Conservation (phyloP, 2,329 filamentous ascomycete species). For the Paecilomyces sp. region DNA sequence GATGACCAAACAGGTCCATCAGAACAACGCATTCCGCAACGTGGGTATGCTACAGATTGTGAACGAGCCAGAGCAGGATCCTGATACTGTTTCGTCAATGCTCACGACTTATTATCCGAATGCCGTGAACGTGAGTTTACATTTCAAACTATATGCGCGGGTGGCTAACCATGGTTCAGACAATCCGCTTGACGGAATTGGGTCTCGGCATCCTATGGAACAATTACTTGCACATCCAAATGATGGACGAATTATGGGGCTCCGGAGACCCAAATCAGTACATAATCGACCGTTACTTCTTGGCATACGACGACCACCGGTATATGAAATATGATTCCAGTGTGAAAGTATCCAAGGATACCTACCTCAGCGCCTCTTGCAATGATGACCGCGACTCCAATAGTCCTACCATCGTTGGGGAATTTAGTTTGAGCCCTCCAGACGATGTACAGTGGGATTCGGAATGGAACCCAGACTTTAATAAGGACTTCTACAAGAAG, state of each 20-base stretch:
- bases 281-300: constrained; percentile 37
- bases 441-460: constrained; percentile 39
- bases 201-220: constrained; percentile 35
- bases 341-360: constrained; percentile 38
- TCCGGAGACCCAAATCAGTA: constrained; percentile 46
- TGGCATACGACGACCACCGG: constrained; percentile 53
- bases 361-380: constrained; percentile 49
- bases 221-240: constrained; percentile 47
- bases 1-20: constrained; percentile 48
- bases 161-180: constrained; percentile 10
- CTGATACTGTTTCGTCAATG: constrained; percentile 27
- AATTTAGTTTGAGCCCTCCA: constrained; percentile 51
- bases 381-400: constrained; percentile 37
- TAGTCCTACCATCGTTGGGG: constrained; percentile 48
- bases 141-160: constrained; percentile 1
- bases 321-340: constrained; percentile 50
- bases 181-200: constrained; percentile 45
- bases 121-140: constrained; percentile 29
- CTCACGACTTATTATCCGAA: constrained; percentile 42
- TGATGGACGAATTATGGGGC: constrained; percentile 50
- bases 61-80: constrained; percentile 48
- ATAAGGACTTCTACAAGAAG: constrained; percentile 47
- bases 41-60: constrained; percentile 54
- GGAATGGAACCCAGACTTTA: constrained; percentile 37
- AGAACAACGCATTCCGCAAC: constrained; percentile 41